Base-by-base conservation (phyloP, 176 grass and related monocot species). In the Lolium rigidum region DNA sequence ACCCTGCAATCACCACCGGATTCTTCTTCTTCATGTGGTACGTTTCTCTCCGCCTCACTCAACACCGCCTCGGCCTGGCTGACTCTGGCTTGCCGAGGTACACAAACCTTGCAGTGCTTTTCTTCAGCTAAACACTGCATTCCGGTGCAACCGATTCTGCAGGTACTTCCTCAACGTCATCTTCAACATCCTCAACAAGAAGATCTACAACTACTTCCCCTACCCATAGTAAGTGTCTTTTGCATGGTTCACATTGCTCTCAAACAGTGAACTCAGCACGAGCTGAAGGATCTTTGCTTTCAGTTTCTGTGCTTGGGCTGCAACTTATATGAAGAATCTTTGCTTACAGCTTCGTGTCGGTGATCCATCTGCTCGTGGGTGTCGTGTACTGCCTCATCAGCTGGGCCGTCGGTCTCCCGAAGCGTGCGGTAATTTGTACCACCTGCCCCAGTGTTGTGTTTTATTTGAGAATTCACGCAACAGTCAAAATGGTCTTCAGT, bases 21-120 rank as follows among this genome's bases (percentile, higher is more conserved):
- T 99, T 94, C 88, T 99, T 99, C 90, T 99, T 99, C 92, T 96
- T 99, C 92, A 93, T 90, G 90, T 99, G 97, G 97, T 99, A 88
- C 22, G 88, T 31, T 57, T n/a, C n/a, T n/a, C n/a, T n/a, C n/a
- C n/a, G n/a, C n/a, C n/a, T n/a, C n/a, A n/a, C n/a, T n/a, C n/a
- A n/a, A n/a, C n/a, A n/a, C n/a, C n/a, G n/a, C n/a, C n/a, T n/a
- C n/a, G n/a, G n/a, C n/a, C n/a, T n/a, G n/a, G n/a, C n/a, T n/a
- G n/a, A n/a, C n/a, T n/a, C n/a, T n/a, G n/a, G n/a, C n/a, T n/a
- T n/a, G n/a, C n/a, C n/a, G n/a, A n/a, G n/a, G n/a, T n/a, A n/a
- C n/a, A n/a, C n/a, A n/a, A n/a, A n/a, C n/a, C n/a, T n/a, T 39
- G 7, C 22, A 1, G 26, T 26, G 41, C 0, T 43, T n/a, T 64